Percentiles rank a stretch among this genome's conserved stretches.
These are phyloP conservation scores for Exserohilum turcica DNA, from an alignment of 2,329 filamentous ascomycete genomes.

Conservation along the genomic window DNA sequence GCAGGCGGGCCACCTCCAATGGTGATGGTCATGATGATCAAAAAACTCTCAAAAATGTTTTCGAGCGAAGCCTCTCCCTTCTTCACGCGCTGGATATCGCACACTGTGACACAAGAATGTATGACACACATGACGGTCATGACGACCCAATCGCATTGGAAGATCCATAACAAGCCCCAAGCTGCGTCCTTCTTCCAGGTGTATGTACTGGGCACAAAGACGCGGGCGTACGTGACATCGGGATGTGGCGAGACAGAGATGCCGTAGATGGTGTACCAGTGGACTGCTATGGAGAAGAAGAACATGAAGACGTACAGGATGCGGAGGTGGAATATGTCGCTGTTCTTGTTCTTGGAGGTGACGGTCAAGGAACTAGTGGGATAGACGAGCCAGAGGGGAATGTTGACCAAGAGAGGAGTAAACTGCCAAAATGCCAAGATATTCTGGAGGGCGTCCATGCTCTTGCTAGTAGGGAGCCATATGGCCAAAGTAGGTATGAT, in stretches of 20 bases:
- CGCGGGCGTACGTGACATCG: slow-evolving; percentile 9
- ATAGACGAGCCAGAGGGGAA: slow-evolving; percentile 22
- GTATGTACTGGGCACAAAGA: slow-evolving; percentile 18
- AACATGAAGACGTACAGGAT: slow-evolving; percentile 17
- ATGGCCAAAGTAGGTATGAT: slow-evolving; percentile 20
- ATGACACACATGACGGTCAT: slow-evolving; percentile 5
- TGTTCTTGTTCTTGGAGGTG: slow-evolving; percentile 10
- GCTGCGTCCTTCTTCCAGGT: slow-evolving; percentile 12
- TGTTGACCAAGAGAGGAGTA: slow-evolving; percentile 18
- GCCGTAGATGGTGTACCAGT: slow-evolving; percentile 18
- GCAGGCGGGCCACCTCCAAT: slow-evolving; percentile 19
- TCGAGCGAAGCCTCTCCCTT: slow-evolving; percentile 13
- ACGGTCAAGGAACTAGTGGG: slow-evolving; percentile 9
- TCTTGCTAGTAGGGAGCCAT: slow-evolving; percentile 7
- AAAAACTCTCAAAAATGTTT: slow-evolving; percentile 14
- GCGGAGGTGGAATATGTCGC: slow-evolving; percentile 16
- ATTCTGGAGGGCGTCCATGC: slow-evolving; percentile 5
- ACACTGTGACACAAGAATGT: slow-evolving; percentile 15
- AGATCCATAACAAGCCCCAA: slow-evolving; percentile 22
- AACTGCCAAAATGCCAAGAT: slow-evolving; percentile 24
- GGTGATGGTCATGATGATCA: slow-evolving; percentile 8
- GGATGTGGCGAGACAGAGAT: slow-evolving; percentile 19
- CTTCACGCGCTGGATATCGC: slow-evolving; percentile 18
- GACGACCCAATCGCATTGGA: slow-evolving; percentile 28
- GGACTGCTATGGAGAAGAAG: slow-evolving; percentile 6